phyloP scores from a whole-genome alignment of 768 basidiomycete species.

The Boletus eberwhitei region DNA sequence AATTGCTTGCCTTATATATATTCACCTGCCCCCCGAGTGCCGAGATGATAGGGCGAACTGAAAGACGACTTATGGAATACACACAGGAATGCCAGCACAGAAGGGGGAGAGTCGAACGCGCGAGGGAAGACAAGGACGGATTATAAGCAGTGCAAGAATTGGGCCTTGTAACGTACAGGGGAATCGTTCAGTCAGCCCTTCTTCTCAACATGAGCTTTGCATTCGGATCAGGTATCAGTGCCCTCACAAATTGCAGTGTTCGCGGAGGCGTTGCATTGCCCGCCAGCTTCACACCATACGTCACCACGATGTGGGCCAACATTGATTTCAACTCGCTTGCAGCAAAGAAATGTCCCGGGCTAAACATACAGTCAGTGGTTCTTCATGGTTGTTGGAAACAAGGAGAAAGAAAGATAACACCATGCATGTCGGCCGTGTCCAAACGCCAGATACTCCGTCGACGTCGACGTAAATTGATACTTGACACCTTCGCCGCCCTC shows the following conservation, averaged over 20 bases:
- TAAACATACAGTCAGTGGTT: neutral
- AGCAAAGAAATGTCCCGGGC: slow-evolving; percentile 18
- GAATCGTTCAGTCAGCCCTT: neutral
- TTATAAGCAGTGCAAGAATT: neutral
- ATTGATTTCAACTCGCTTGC: slow-evolving; percentile 8
- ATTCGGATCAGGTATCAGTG: neutral
- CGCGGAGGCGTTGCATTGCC: neutral
- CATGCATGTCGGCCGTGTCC: no score
- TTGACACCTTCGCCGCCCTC: no score
- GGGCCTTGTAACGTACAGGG: neutral
- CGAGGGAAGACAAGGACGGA: no score
- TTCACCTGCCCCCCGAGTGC: no score
- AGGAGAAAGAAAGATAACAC: no score
- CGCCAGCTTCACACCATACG: slow-evolving; percentile 7
- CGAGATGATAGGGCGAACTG: no score
- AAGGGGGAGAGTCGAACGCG: no score
- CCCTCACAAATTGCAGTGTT: neutral
- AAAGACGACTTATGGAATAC: no score
- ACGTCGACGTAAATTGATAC: no score
- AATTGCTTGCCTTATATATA: neutral
- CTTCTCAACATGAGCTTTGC: neutral
- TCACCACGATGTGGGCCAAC: slow-evolving; percentile 11
- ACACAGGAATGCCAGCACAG: no score
- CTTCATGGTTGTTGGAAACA: no score
- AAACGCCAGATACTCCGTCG: no score